Evolutionary conservation across 371 early-diverging fungal genomes (phyloP), one percentile per base, ranked within the genome.

Genomic region (Actinomortierella wolfii): DNA sequence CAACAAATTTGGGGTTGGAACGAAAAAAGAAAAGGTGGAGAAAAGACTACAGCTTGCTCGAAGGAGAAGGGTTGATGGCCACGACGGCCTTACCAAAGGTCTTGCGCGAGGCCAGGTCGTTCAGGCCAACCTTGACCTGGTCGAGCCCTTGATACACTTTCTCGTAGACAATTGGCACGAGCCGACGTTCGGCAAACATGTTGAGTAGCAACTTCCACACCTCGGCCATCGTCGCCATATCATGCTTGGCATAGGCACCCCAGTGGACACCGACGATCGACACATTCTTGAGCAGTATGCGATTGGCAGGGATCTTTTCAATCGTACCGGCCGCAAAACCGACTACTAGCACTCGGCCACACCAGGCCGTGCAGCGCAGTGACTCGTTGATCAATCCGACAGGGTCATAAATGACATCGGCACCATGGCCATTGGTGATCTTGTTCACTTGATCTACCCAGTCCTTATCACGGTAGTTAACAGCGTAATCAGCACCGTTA

Each of bases 291-390:
- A 96, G 77, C 66, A 96, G 77, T 17, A 95, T 75, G 14, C 93
- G 83, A 66, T 95, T 95, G 3, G 87, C 80, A 1, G 94, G 83
- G 3, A 95, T 77, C 61, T 90, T 89, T 62, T 95, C 96, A 63
- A 92, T 91, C 1, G 78, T 78, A 15, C 94, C 94, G 25, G 86
- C 86, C 5, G 94, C 93, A 80, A 95, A 96, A 4, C 94, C 96
- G 48, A 96, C 85, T 6, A 96, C 89, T 11, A 96, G 68, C 3
- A 94, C 78, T 40, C 94, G 88, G 3, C 91, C 95, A 68, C 89
- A 91, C 91, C 92, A 94, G 15, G 92, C 93, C n/a, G 87, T 80
- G 57, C 93, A 92, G 56, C 89, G 79, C n/a, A 85, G 64, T 3
- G 83, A 89, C 65, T 81, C 78, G 45, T 88, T 87, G 26, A 92